These are phyloP conservation scores for Sarocladium brachiariae DNA, from an alignment of 2,329 filamentous ascomycete genomes.

Conservation along the genomic window DNA sequence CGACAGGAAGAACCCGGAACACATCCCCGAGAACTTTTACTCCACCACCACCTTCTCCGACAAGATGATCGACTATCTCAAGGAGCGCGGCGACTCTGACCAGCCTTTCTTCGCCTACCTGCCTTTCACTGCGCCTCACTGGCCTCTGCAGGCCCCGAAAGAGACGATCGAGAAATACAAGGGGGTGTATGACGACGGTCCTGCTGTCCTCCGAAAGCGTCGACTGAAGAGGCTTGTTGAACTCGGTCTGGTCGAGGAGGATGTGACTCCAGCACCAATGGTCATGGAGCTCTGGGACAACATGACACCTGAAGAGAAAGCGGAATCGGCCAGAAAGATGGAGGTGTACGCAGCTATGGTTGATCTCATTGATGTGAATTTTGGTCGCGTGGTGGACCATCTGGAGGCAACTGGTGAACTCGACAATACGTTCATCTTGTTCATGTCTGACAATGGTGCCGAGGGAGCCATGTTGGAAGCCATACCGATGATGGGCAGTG, in stretches of 20 bases:
- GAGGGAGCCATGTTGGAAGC: conserved; percentile 54
- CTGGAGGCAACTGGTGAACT: conserved; percentile 48
- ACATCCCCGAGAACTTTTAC: conserved; percentile 38
- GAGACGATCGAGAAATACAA: conserved; percentile 50
- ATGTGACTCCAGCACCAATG: neutral
- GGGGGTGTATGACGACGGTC: conserved; percentile 54
- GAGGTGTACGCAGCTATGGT: conserved; percentile 56
- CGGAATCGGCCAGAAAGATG: neutral
- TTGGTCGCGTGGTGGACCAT: conserved; percentile 52
- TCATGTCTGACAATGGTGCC: conserved; percentile 58
- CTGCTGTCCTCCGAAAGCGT: conserved; percentile 45
- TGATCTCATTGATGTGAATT: conserved; percentile 52
- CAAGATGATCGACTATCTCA: conserved; percentile 35
- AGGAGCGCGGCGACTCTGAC: conserved; percentile 19
- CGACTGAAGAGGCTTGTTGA: conserved; percentile 48
- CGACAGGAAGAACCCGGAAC: conserved; percentile 15
- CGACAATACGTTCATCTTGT: conserved; percentile 58
- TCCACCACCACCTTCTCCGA: conserved; percentile 37
- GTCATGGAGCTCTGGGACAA: neutral
- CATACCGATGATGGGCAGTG: neutral
- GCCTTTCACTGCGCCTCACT: conserved; percentile 53
- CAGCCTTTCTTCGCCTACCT: conserved; percentile 21
- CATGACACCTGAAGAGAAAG: neutral
- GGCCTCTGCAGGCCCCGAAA: conserved; percentile 53
- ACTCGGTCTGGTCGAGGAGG: conserved; percentile 39